Base-by-base conservation (phyloP, 768 basidiomycete species). In the Suillus ampliporus region DNA sequence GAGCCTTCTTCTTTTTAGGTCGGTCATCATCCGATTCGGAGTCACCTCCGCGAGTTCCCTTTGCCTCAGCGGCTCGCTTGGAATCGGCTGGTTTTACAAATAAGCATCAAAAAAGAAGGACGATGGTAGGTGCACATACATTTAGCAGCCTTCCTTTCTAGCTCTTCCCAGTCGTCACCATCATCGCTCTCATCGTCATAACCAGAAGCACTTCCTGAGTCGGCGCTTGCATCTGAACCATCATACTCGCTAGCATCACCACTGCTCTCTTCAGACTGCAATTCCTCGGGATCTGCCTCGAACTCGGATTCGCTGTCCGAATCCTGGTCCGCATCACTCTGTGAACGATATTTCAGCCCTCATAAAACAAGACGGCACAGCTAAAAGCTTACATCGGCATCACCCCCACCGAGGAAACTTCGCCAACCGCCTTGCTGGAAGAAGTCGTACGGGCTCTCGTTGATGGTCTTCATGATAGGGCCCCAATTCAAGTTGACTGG, bases 401-500 rank as follows among this genome's bases (percentile, higher is more conserved):
- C 85, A n/a, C 83, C 80, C 11, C 86, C 80, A 46, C 89, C 89
- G 15, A 89, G 87, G 64, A 99, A 84, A 88, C 95, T 98, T 61
- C 78, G 80, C 97, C 97, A 99, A 40, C 97, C 97, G n/a, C 95
- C 95, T 54, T 90, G 87, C 65, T 90, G 90, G 88, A 96, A 99
- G 80, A 99, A 99, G 34, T 92, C 94, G 67, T 91, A 88, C 0
- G 97, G 95, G 65, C 90, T 94, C 67, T 99, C 97, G 65, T 97
- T 97, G 77, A 98, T 89, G 43, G 94, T 96, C 77, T 98, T 99
- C 95, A 99, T 98, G 74, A 99, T 97, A 4, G 92, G 92, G 6
- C 90, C 89, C 97, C 97, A 99, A 71, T 97, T 97, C 78, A 98
- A 81, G 76, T 99, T 99, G 80, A 99, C 94, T 8, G 94, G 94